Evolutionary conservation across 805 yeast genomes (phyloP), one percentile per base, ranked within the genome.

Genomic region (Myxozyma sirexii): DNA sequence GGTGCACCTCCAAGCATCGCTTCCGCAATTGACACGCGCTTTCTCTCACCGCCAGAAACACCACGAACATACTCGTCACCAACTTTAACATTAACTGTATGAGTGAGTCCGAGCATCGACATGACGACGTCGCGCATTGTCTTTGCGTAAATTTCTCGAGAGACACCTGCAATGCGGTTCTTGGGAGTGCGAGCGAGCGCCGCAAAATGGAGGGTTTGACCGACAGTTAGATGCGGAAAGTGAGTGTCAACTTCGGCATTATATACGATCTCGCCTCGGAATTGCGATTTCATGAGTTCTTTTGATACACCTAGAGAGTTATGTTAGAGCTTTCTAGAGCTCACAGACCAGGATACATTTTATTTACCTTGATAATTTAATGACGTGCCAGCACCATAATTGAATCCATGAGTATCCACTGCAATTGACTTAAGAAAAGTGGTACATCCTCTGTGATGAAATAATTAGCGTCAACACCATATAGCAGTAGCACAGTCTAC

Each of bases 221-320:
- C 81, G 17, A 84, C 88, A 3, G 84, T 79, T 68, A 84, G 72
- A 60, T 81, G 83, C 1, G 88, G 87, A 72, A 84, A 84, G 70
- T 84, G 88, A 46, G 74, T 71, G 67, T 85, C 88, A 15, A 81
- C 72, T 48, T 84, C 88, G 15, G 87, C 86, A 66, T 80, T 80
- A 72, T 85, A 84, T 27, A 84, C 79, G 23, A 84, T 84, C 55
- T 84, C 87, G 63, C 88, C 87, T 66, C 86, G 75, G 68, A 79
- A 82, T 53, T 78, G 75, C 6, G 71, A 72, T n/a, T 60, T 68
- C 56, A 84, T 79, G n/a, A 81, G 82, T 1, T 73, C 57, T 3
- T 77, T 78, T 1, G 80, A 63, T 17, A 84, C 69, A 19, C 66
- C 63, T 59, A 24, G 17, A 33, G 15, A 12, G 17, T n/a, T 17